These are phyloP conservation scores for Pythium scleroteichum DNA, from an alignment of 352 stramenopile genomes.

Conservation along the genomic window DNA sequence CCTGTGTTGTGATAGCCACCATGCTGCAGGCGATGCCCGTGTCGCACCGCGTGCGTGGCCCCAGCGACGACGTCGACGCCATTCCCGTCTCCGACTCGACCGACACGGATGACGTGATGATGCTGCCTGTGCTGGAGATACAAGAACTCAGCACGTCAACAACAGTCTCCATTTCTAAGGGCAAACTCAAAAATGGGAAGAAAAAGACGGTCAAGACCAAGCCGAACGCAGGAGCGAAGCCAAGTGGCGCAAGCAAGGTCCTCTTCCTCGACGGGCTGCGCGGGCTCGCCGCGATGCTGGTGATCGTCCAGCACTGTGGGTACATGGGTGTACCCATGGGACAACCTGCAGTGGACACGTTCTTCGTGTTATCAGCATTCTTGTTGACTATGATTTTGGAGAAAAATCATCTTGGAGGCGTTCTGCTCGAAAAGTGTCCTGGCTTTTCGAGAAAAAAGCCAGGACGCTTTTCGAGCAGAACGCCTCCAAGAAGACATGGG, in stretches of 20 bases:
- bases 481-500: constrained; percentile 32
- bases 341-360: constrained; percentile 42
- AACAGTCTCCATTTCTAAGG: too few species aligned
- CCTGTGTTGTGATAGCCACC: too few species aligned
- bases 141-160: too few species aligned
- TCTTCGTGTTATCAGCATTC: constrained; percentile 60
- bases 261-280: constrained; percentile 35
- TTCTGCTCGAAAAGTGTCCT: constrained; percentile 30
- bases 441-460: constrained; percentile 48
- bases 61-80: too few species aligned
- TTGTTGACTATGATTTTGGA: constrained; percentile 58
- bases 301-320: constrained; percentile 25
- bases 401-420: constrained; percentile 21
- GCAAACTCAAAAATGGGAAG: too few species aligned
- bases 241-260: constrained; percentile 18
- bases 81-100: too few species aligned
- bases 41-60: too few species aligned
- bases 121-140: too few species aligned
- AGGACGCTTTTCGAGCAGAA: constrained; percentile 30
- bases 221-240: too few species aligned
- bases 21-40: too few species aligned
- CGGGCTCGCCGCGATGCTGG: constrained; percentile 28
- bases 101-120: too few species aligned
- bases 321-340: constrained; percentile 45
- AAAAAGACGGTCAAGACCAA: too few species aligned